These are phyloP conservation scores for Capsicum baccatum DNA, from an alignment of 257 asterid species.

Conservation along the genomic window DNA sequence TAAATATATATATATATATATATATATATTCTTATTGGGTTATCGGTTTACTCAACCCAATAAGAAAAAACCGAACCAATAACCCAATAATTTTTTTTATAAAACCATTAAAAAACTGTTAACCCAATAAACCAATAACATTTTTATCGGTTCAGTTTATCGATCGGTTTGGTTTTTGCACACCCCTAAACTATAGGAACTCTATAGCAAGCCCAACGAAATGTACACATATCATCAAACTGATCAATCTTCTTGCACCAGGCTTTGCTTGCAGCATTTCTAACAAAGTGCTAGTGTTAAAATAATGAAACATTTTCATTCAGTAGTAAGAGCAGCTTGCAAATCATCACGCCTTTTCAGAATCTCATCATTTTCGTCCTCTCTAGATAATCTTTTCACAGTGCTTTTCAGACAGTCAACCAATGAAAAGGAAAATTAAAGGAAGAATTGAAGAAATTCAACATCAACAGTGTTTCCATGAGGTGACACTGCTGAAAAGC, in stretches of 20 bases:
- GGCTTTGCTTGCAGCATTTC: neutral
- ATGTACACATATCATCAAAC: slow-evolving; percentile 1
- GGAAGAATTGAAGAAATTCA: neutral
- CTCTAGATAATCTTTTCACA: neutral
- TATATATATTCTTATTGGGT: too few relatives aligned
- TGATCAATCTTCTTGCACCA: neutral
- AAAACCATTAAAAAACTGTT: too few relatives aligned
- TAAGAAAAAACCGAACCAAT: too few relatives aligned
- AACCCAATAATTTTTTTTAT: too few relatives aligned
- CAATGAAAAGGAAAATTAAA: slow-evolving; percentile 10
- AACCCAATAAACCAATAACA: too few relatives aligned
- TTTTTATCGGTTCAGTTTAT: too few relatives aligned
- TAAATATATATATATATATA: too few relatives aligned
- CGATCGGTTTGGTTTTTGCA: too few relatives aligned
- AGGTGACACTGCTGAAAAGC: slow-evolving; percentile 4
- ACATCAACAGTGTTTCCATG: slow-evolving; percentile 1
- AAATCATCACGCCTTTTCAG: neutral
- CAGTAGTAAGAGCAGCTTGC: neutral
- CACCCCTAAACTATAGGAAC: neutral
- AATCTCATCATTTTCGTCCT: neutral
- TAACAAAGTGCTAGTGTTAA: neutral
- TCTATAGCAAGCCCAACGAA: neutral
- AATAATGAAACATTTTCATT: neutral
- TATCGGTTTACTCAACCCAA: too few relatives aligned
- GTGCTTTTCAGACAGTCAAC: slow-evolving; percentile 2